Conservation (phyloP, 257 asterid genomes). For the Apocynum venetum region DNA sequence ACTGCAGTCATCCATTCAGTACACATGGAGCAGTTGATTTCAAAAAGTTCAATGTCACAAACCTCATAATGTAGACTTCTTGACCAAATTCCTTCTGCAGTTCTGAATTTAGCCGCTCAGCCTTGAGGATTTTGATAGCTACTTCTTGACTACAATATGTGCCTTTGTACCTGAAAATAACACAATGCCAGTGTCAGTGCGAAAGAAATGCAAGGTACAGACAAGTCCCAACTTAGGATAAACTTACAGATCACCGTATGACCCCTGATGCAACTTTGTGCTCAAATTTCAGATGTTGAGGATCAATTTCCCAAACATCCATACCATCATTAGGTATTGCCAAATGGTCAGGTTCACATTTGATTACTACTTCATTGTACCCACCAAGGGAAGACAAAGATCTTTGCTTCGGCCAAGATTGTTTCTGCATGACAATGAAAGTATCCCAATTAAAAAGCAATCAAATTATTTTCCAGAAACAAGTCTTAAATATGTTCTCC, state of each 20-base stretch:
- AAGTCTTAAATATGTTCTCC: neutral
- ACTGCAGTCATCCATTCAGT: neutral
- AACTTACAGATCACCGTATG: conserved; percentile 52
- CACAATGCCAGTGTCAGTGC: conserved; percentile 17
- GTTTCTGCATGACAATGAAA: conserved; percentile 29
- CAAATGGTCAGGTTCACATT: conserved; percentile 40
- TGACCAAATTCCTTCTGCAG: conserved; percentile 94
- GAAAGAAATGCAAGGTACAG: conserved; percentile 16
- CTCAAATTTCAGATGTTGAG: conserved; percentile 34
- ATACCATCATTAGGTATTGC: conserved; percentile 44
- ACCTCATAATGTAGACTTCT: conserved; percentile 98
- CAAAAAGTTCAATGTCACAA: conserved; percentile 17
- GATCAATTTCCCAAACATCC: conserved; percentile 55
- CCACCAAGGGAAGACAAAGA: conserved; percentile 25
- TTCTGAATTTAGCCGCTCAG: conserved; percentile 74
- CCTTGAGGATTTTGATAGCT: conserved; percentile 92
- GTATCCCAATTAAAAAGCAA: neutral
- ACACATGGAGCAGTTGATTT: neutral
- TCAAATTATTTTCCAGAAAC: conserved; percentile 5
- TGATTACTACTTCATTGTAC: conserved; percentile 21
- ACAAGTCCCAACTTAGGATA: neutral
- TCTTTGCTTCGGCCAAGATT: conserved; percentile 31
- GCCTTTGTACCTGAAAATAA: conserved; percentile 68
- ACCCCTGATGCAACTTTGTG: conserved; percentile 45
- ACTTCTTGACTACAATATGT: conserved; percentile 86